phyloP scores from a whole-genome alignment of 768 basidiomycete species.

The Saitozyma podzolica region DNA sequence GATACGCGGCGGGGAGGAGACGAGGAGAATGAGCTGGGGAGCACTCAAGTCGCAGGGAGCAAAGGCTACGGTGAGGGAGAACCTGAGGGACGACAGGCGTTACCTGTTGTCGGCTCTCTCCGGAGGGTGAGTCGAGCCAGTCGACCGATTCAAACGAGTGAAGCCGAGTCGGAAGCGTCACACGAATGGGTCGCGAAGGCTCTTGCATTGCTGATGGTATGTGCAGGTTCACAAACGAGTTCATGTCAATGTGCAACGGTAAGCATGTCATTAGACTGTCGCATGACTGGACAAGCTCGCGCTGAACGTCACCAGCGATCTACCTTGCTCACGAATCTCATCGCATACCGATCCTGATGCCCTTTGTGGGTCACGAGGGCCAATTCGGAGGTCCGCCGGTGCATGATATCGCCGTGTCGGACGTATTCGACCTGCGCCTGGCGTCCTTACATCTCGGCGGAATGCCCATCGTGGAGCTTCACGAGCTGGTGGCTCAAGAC shows the following conservation, averaged over 20 bases:
- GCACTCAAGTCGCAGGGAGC: slow-evolving; percentile 7
- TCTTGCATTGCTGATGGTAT: not conserved
- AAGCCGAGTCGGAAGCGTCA: no score
- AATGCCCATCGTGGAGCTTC: slow-evolving; percentile 12
- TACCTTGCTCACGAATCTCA: slow-evolving; percentile 1
- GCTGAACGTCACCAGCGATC: slow-evolving; percentile 4
- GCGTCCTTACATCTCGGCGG: slow-evolving; percentile 2
- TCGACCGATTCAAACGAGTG: not conserved
- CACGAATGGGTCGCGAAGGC: not conserved
- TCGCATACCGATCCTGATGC: slow-evolving; percentile 12
- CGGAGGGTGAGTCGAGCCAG: not conserved
- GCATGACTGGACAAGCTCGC: no score
- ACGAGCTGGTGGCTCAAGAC: slow-evolving; percentile 5
- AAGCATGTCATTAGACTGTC: not conserved
- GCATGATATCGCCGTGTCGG: slow-evolving; percentile 2
- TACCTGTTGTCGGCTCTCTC: slow-evolving; percentile 2
- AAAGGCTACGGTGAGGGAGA: slow-evolving; percentile 12
- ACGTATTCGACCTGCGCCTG: slow-evolving; percentile 13
- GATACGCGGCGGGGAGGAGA: not conserved
- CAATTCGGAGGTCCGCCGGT: slow-evolving; percentile 7
- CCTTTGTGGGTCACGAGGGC: slow-evolving; percentile 1
- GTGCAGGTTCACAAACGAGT: slow-evolving; percentile 9
- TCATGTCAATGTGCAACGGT: slow-evolving; percentile 12
- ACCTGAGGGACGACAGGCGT: slow-evolving; percentile 5
- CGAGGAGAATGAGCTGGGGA: not conserved